A percentile compares a stretch with the other conserved stretches of the same genome.
phyloP scores from a whole-genome alignment of 208 protist species.

The Leptomonas pyrrhocoris region DNA sequence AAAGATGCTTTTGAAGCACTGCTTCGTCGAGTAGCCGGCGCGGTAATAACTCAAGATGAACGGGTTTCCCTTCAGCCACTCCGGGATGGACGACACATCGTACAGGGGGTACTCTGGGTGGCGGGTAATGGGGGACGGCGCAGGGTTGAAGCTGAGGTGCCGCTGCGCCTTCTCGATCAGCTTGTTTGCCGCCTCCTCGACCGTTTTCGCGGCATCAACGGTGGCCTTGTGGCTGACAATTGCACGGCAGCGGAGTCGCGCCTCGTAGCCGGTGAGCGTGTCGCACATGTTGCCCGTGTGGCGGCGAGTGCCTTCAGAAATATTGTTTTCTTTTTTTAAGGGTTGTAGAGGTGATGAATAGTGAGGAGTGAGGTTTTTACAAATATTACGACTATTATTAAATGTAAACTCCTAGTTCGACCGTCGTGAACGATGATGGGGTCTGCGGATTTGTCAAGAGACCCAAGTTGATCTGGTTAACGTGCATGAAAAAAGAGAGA shows the following conservation, averaged over 20 bases:
- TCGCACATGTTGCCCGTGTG: constrained; percentile 7
- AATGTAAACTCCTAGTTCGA: too few species aligned
- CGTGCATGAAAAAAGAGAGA: too few species aligned
- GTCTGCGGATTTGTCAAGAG: too few species aligned
- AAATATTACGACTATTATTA: too few species aligned
- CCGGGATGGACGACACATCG: constrained; percentile 38
- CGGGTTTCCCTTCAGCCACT: constrained; percentile 54
- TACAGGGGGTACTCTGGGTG: constrained; percentile 44
- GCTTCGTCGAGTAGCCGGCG: constrained; percentile 63
- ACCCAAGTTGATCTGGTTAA: too few species aligned
- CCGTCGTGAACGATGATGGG: too few species aligned
- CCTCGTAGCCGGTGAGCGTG: constrained; percentile 22
- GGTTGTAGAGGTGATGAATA: too few species aligned
- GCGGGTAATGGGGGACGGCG: constrained; percentile 6
- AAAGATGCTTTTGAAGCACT: constrained; percentile 72
- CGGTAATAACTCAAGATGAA: constrained; percentile 73
- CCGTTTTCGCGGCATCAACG: constrained; percentile 13
- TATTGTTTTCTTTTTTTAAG: constrained; percentile 4
- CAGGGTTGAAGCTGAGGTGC: constrained; percentile 6
- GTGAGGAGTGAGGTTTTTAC: too few species aligned
- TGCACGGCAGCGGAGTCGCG: constrained; percentile 19
- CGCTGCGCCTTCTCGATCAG: constrained; percentile 26
- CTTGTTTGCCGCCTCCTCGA: constrained; percentile 26
- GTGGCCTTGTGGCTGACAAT: constrained; percentile 14
- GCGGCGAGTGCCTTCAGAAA: background rate